Percentiles rank a stretch among this genome's conserved stretches.
Conservation (phyloP, 139 green algal species). For the Chlamydomonas asymmetrica region DNA sequence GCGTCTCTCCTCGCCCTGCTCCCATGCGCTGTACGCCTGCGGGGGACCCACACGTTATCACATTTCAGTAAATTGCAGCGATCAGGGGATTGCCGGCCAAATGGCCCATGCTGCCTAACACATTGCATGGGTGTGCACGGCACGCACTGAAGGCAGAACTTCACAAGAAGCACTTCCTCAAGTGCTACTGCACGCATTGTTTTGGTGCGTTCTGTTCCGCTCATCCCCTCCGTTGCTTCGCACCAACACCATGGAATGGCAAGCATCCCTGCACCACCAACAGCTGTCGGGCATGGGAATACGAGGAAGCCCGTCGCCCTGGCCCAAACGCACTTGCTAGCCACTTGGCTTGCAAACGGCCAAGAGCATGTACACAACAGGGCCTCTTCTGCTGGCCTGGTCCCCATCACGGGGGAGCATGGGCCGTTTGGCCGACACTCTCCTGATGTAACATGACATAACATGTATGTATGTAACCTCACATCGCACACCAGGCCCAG, state of each 20-base stretch:
- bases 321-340: no score
- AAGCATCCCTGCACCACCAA: no score
- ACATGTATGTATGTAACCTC: constrained; percentile 2
- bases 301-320: no score
- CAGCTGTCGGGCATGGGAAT: no score
- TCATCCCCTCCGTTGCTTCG: no score
- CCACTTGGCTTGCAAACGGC: no score
- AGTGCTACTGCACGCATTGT: constrained; percentile 34
- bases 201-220: no score
- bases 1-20: constrained; percentile 39
- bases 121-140: background rate
- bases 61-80: background rate
- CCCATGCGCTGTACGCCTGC: constrained; percentile 53
- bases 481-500: background rate
- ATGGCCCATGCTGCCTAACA: background rate
- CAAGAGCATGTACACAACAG: no score
- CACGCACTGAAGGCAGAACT: background rate
- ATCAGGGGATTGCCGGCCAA: no score
- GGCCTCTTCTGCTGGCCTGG: no score
- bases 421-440: constrained; percentile 10
- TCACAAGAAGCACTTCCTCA: background rate
- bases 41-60: background rate
- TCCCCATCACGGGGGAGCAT: no score
- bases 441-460: constrained; percentile 19
- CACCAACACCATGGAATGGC: background rate